Conservation (phyloP, 257 asterid genomes). For the Linderniella brevidens region DNA sequence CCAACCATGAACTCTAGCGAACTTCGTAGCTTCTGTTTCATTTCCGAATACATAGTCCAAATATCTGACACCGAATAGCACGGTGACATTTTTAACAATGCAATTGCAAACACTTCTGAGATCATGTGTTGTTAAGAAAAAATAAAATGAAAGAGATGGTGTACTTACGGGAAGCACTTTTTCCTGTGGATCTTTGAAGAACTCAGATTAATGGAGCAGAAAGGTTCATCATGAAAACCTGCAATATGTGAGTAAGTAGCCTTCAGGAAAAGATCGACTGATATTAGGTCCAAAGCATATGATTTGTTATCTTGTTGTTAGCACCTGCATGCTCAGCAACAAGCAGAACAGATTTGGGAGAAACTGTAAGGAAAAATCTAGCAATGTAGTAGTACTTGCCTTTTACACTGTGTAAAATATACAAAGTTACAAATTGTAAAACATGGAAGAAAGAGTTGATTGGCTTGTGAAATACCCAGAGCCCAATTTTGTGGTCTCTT, state of each 20-base stretch:
- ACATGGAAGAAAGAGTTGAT: no score
- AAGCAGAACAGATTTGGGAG: constrained; percentile 80
- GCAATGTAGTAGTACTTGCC: constrained; percentile 90
- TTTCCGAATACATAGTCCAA: constrained; percentile 70
- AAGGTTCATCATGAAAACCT: constrained; percentile 73
- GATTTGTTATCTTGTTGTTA: constrained; percentile 46
- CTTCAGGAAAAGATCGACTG: background rate
- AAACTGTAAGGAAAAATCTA: constrained; percentile 92
- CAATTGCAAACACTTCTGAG: constrained; percentile 5
- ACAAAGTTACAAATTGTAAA: no score
- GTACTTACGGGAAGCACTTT: constrained; percentile 66
- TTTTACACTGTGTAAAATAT: constrained; percentile 48
- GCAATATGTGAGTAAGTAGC: constrained; percentile 1
- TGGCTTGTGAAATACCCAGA: constrained; percentile 25
- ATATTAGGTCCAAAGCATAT: no score
- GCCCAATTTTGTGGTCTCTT: constrained; percentile 75
- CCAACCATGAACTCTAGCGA: constrained; percentile 95
- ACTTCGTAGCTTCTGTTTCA: constrained; percentile 88
- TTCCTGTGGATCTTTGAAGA: constrained; percentile 72
- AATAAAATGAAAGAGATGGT: background rate
- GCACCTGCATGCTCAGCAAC: constrained; percentile 97
- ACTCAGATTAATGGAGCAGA: constrained; percentile 97
- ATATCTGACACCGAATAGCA: constrained; percentile 35
- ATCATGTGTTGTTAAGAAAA: constrained; percentile 1
- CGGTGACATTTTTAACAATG: background rate